Evolutionary conservation across 2,329 filamentous ascomycete species (phyloP).

Genomic region (Boeremia lycopersici): DNA sequence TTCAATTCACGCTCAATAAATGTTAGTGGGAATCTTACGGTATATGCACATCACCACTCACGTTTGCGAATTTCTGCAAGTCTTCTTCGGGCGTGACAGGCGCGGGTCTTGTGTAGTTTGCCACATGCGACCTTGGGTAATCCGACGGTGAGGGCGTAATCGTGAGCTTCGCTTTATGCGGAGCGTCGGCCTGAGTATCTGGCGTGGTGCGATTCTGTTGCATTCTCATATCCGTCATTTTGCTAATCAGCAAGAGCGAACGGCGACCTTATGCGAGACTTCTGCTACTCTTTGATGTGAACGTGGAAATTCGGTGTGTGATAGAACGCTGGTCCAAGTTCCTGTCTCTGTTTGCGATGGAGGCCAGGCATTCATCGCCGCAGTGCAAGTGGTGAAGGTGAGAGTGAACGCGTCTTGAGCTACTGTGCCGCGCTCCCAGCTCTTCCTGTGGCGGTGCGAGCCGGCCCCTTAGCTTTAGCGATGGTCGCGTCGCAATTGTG

Average conservation of each 20-base stretch:
- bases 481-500: no score
- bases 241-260: no score
- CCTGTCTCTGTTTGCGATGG: not conserved
- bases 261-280: no score
- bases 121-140: slow-evolving; percentile 21
- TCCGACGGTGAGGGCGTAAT: not conserved
- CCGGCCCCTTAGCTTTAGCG: no score
- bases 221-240: not conserved
- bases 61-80: slow-evolving; percentile 15
- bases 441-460: not conserved
- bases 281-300: not conserved
- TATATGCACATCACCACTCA: not conserved
- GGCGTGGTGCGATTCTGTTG: not conserved
- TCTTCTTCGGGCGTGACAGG: slow-evolving; percentile 14
- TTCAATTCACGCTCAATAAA: not conserved
- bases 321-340: not conserved
- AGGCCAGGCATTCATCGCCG: not conserved
- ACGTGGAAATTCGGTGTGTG: not conserved
- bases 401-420: not conserved
- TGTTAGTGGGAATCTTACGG: not conserved
- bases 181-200: not conserved
- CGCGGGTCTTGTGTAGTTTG: slow-evolving; percentile 17
- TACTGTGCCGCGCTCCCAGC: not conserved
- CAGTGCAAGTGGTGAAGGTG: not conserved
- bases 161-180: not conserved